Evolutionary conservation across 176 grass and related monocot species (phyloP), one percentile per base, ranked within the genome.

Genomic region (Panicum miliaceum): DNA sequence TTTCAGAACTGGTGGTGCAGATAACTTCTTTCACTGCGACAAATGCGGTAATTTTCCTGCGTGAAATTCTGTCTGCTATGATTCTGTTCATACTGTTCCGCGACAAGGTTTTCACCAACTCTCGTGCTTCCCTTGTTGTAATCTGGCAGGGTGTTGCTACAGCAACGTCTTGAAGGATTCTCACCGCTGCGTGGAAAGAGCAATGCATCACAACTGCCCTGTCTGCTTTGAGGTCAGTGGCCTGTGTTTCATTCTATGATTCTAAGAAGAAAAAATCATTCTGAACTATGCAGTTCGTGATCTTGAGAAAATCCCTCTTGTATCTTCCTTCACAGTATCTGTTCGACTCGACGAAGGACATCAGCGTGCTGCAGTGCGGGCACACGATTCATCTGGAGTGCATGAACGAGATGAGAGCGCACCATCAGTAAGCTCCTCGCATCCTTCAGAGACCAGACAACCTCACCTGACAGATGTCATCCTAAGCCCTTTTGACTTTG

Each of bases 121-220:
- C 16, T 6, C 70, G 9, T 71, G 2, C 13, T 32, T 23, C 4
- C 8, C 45, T 54, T 75, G 50, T 78, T 72, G 4, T 12, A 22
- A 16, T 40, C 41, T 86, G 27, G n/a, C 66, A 97, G 90, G 87
- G 12, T 97, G 95, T 83, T 97, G 95, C 81, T 90, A 94, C 46
- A 83, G 86, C 42, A 97, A 81, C 65, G 67, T 79, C 7, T 48
- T 97, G 76, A 91, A 90, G 79, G 86, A 97, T 51, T 93, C 92
- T 43, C 95, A 94, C 73, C 85, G 16, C 29, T 94, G 95, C 43
- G 37, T 94, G 1, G 88, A 97, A 84, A 81, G 91, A 84, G 95
- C 95, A 91, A 97, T 94, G 92, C 90, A 97, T 75, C 90, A 93
- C 48, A 91, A 97, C 53, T 97, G 95, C 65, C 95, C 95, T 77